phyloP scores from a whole-genome alignment of 2,329 filamentous ascomycete species.

The Dactylonectria estremocensis region DNA sequence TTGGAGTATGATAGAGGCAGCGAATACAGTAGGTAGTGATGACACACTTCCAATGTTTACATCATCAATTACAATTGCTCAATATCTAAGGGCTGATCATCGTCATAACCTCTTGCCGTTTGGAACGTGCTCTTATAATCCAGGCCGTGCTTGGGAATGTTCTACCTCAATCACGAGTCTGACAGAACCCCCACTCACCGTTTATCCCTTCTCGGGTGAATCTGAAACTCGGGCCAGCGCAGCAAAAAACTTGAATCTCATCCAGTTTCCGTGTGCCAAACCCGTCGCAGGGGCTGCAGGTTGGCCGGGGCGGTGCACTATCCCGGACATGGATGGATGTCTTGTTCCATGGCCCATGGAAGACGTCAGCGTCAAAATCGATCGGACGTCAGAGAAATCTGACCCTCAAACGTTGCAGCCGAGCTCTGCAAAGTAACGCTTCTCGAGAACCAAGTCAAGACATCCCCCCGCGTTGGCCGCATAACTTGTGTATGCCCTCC shows the following conservation, averaged over 20 bases:
- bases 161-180: too few species aligned
- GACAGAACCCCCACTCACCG: constrained; percentile 24
- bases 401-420: constrained; percentile 41
- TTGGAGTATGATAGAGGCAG: too few species aligned
- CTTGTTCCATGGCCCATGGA: neutral
- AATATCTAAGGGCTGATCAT: too few species aligned
- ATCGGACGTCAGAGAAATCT: constrained; percentile 36
- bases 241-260: constrained; percentile 18
- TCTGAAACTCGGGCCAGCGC: constrained; percentile 36
- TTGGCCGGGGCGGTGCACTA: constrained; percentile 31
- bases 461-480: constrained; percentile 32
- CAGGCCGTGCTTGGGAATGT: too few species aligned
- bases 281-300: constrained; percentile 27
- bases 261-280: constrained; percentile 26
- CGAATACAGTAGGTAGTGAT: too few species aligned
- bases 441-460: constrained; percentile 29
- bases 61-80: too few species aligned
- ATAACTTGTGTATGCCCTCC: constrained; percentile 28
- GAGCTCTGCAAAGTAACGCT: constrained; percentile 39
- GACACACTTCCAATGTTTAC: too few species aligned
- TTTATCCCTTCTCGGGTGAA: constrained; percentile 29
- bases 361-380: constrained; percentile 13
- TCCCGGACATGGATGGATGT: constrained; percentile 18
- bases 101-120: too few species aligned
- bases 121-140: too few species aligned